Percentiles rank a stretch among this genome's conserved stretches.
These are phyloP conservation scores for Cornus suecica DNA, from an alignment of 148 eudicot species.

Conservation along the genomic window DNA sequence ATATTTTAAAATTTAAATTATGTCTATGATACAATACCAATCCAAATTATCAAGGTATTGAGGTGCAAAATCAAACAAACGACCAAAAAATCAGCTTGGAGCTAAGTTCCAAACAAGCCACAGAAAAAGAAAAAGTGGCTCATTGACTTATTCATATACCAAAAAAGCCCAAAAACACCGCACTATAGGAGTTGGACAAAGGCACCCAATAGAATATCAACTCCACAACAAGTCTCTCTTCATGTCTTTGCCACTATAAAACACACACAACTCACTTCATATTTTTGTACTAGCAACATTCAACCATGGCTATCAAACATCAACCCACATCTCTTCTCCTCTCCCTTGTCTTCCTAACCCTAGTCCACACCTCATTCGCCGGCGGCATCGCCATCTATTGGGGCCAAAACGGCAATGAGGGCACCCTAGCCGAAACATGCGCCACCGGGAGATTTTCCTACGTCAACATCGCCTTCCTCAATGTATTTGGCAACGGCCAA, in stretches of 20 bases:
- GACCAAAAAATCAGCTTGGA: no score
- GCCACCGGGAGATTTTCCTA: slow-evolving; percentile 38
- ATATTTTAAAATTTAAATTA: no score
- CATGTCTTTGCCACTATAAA: not conserved
- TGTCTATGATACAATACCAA: no score
- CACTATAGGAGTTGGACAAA: no score
- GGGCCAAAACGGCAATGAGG: not conserved
- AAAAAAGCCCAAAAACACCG: not conserved
- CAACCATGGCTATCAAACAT: no score
- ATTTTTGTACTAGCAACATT: no score
- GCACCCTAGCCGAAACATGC: slow-evolving; percentile 9
- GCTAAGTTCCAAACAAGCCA: no score
- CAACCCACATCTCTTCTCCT: slow-evolving; percentile 23
- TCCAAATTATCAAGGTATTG: no score
- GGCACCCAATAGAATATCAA: no score
- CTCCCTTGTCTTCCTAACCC: slow-evolving; percentile 28
- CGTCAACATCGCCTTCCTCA: slow-evolving; percentile 42
- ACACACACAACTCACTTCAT: not conserved
- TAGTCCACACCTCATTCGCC: slow-evolving; percentile 2
- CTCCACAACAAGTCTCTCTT: no score
- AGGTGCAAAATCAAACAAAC: no score
- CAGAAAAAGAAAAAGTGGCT: not conserved
- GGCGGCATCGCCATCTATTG: not conserved
- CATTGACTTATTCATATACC: not conserved
- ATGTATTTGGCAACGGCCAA: slow-evolving; percentile 45